Base-by-base conservation (phyloP, 2,329 filamentous ascomycete species). In the Epichloe sylvatica region DNA sequence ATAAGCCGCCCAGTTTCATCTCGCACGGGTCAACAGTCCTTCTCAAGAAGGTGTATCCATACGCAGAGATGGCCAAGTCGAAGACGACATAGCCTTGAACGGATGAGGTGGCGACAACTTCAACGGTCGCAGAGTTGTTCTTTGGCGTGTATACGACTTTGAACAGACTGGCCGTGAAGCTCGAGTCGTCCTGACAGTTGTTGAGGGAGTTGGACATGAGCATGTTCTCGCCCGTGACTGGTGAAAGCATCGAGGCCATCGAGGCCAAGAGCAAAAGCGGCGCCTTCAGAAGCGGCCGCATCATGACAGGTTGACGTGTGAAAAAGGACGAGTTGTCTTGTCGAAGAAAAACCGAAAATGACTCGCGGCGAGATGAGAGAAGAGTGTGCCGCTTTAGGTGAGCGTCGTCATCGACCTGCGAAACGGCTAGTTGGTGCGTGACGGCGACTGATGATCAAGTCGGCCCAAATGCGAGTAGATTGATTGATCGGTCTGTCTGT, bases 151-250 rank as follows among this genome's bases (percentile, higher is more conserved):
- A 87, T 55, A 80, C 71, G 65, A 95, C 84, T 58, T 94, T 84
- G 78, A 96, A 95, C 52, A 92, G 76, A 58, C 84, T 89, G 59
- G 90, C 89, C 4, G 86, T 85, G 67, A 96, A 94, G 61, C 81
- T 83, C 30, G 86, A 91, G 67, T 91, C 83, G 52, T 80, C 73
- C 74, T 90, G 85, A 69, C 90, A 96, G 44, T 84, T 77, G 66
- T 86, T 89, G 57, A 96, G 77, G 25, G 90, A 94, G 62, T 78
- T 86, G 50, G 90, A 92, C 59, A 82, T 74, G 60, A 97, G 84
- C 61, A 87, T 72, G 55, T 75, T 76, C 62, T 80, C 74, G 54
- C 79, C 84, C 51, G 77, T 60, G 17, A 71, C 74, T 52, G 77
- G 67, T 47, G 77, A 63, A 37, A 66, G 56, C 49, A 73, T 52